Conservation (phyloP, 768 basidiomycete genomes). For the Tulasnella calospora region DNA sequence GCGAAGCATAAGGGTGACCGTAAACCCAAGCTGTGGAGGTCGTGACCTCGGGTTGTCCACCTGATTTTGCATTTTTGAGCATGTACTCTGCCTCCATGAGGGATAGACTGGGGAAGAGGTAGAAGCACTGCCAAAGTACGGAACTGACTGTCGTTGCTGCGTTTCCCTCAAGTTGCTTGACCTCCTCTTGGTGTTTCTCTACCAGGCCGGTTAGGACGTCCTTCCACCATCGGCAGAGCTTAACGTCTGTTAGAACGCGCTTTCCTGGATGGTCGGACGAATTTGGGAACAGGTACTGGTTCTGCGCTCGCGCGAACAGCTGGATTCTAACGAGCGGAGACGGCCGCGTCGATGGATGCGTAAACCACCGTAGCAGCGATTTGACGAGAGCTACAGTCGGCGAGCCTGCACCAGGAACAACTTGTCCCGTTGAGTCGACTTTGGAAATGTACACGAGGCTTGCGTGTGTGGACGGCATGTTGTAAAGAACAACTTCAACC, state of each 20-base stretch:
- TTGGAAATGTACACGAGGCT: slow-evolving; percentile 88
- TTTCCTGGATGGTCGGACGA: slow-evolving; percentile 67
- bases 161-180: neutral
- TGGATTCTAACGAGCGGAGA: slow-evolving; percentile 69
- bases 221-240: slow-evolving; percentile 92
- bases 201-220: slow-evolving; percentile 53
- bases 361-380: slow-evolving; percentile 60
- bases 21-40: slow-evolving; percentile 56
- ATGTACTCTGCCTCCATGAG: slow-evolving; percentile 62
- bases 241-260: slow-evolving; percentile 66
- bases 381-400: slow-evolving; percentile 59
- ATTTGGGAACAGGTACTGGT: slow-evolving; percentile 91
- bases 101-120: slow-evolving; percentile 65
- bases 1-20: slow-evolving; percentile 61
- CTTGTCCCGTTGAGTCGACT: slow-evolving; percentile 85
- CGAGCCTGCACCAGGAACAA: slow-evolving; percentile 46
- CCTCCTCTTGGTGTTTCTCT: neutral
- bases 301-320: slow-evolving; percentile 84
- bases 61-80: slow-evolving; percentile 42
- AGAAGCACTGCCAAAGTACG: slow-evolving; percentile 41
- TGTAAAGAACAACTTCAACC: slow-evolving; percentile 75
- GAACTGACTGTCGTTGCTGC: neutral
- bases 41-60: slow-evolving; percentile 24
- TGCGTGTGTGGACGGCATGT: slow-evolving; percentile 59
- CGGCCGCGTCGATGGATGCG: slow-evolving; percentile 59